Evolutionary conservation across 805 yeast species (phyloP).

Genomic region (Myxozyma monticola): DNA sequence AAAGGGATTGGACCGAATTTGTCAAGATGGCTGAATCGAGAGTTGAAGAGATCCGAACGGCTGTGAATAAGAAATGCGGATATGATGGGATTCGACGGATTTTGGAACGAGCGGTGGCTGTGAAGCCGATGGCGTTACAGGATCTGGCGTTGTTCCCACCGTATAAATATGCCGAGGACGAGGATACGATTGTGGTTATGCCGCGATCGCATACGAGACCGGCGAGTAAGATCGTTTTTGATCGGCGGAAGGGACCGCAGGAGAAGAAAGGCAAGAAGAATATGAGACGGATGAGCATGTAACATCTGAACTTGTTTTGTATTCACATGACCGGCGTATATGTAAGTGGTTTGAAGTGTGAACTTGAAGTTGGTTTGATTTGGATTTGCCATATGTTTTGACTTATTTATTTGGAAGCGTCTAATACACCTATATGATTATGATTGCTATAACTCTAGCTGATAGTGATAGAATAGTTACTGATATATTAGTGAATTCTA

Average conservation of each 20-base stretch:
- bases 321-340: no score
- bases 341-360: no score
- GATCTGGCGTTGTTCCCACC: conserved; percentile 28
- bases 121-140: conserved; percentile 21
- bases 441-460: no score
- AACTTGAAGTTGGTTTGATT: no score
- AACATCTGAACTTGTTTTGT: neutral
- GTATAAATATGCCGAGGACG: conserved; percentile 20
- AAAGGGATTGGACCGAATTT: conserved; percentile 29
- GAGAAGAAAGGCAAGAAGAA: neutral
- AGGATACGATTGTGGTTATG: conserved; percentile 23
- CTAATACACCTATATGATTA: no score
- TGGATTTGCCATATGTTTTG: no score
- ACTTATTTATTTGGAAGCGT: no score
- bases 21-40: conserved; percentile 23
- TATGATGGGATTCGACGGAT: conserved; percentile 29
- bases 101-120: conserved; percentile 27
- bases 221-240: neutral
- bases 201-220: conserved; percentile 7
- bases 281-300: neutral
- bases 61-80: conserved; percentile 24
- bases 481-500: no score
- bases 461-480: no score
- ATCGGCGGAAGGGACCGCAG: neutral
- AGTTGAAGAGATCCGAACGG: conserved; percentile 18